Conservation (phyloP, 768 basidiomycete genomes). For the Suillus subluteus region DNA sequence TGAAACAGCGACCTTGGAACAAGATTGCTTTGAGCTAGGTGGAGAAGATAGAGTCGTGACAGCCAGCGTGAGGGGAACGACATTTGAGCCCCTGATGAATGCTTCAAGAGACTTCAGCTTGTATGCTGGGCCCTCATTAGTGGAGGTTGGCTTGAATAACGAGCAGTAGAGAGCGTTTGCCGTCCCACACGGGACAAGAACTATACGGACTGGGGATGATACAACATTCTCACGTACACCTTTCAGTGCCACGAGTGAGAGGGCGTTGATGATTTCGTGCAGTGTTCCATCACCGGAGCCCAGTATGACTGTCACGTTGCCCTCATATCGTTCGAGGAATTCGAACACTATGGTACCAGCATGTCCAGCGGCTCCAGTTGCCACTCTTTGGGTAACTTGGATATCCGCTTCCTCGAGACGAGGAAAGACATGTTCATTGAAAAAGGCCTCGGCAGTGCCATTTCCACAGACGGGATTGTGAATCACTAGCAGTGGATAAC, state of each 20-base stretch:
- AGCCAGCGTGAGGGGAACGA: slow-evolving; percentile 55
- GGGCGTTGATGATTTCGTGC: slow-evolving; percentile 80
- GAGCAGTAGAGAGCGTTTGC: slow-evolving; percentile 90
- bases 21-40: slow-evolving; percentile 25
- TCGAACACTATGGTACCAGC: slow-evolving; percentile 52
- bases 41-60: slow-evolving; percentile 48
- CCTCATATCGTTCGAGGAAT: slow-evolving; percentile 40
- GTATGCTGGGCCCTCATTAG: slow-evolving; percentile 38
- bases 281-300: slow-evolving; percentile 92
- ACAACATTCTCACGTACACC: slow-evolving; percentile 21
- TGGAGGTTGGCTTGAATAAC: slow-evolving; percentile 58
- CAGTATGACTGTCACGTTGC: slow-evolving; percentile 53
- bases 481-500: slow-evolving; percentile 60
- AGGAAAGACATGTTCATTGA: slow-evolving; percentile 65
- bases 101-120: slow-evolving; percentile 60
- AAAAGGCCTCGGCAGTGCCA: slow-evolving; percentile 55
- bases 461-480: slow-evolving; percentile 81
- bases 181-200: slow-evolving; percentile 79
- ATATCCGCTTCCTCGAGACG: slow-evolving; percentile 48
- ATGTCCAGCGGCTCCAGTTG: slow-evolving; percentile 57
- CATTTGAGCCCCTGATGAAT: slow-evolving; percentile 43
- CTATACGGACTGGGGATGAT: slow-evolving; percentile 42
- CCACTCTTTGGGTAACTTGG: slow-evolving; percentile 39
- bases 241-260: slow-evolving; percentile 38
- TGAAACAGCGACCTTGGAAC: slow-evolving; percentile 47